Base-by-base conservation (phyloP, 768 basidiomycete genomes). In the Lactarius hatsudake region DNA sequence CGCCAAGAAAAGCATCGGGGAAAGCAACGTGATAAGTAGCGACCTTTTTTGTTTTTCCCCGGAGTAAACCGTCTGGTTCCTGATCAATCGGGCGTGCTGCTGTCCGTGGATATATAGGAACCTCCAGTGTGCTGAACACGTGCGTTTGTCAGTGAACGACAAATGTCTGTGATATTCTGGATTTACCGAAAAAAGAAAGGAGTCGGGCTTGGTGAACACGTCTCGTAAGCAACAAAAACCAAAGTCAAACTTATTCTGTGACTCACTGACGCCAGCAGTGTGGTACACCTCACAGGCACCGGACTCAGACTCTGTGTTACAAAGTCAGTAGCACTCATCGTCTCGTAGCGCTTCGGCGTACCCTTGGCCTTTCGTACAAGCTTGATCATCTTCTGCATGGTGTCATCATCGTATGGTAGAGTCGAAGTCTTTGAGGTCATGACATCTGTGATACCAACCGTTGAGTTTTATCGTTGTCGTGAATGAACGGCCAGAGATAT, bases 81-180 rank as follows among this genome's bases (percentile, higher is more conserved):
- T 42, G n/a, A 9, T n/a, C 3, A 62, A 17, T 28, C 61, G 61
- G 9, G 61, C 40, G 18, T 23, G 12, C 23, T 20, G 10, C n/a
- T 62, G 45, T 17, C 61, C 61, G 17, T 62, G 61, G 53, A 34
- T 9, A 45, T 53, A 30, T 51, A 51, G n/a, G 43, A 62, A 62
- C 17, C 20, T 48, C 61, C 61, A 62, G 23, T 62, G 61, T 5
- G 48, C 61, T 62, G 34, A 23, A n/a, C 15, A 51, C 20, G 12
- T 15, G 17, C 17, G 1, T 18, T 26, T 15, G 42, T 57, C 56
- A 32, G 43, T 5, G 32, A 62, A 34, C 6, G 48, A 7, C 15
- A 9, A 42, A 15, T 2, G 3, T 9, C 8, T 45, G 5, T 20
- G 32, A 15, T 6, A 7, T n/a, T 42, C 18, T 32, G 12, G 13